Evolutionary conservation across 257 asterid genomes (phyloP), one percentile per base, ranked within the genome.

Genomic region (Scutellaria baicalensis): DNA sequence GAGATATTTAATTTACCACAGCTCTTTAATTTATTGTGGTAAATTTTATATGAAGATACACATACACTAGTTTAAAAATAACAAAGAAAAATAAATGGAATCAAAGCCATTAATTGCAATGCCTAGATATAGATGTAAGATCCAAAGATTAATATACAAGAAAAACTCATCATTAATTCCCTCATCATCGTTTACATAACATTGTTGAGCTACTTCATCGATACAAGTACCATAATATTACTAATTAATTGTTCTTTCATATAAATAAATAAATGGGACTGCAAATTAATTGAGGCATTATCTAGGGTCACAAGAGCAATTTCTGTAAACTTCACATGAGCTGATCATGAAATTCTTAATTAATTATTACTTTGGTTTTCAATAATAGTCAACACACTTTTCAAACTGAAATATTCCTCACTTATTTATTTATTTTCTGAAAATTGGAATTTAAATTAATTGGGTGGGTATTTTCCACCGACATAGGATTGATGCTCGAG

Each of bases 391-490:
- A 73, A 76, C 65, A 68, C 10, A 54, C 35, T 47, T 65, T 52
- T 44, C 38, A 61, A 64, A 31, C 61, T 20, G 31, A 59, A 67
- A 48, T 58, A 40, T 59, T 76, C 45, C 40, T 33, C 13, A 6
- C 38, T 17, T 21, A 52, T 11, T 49, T 5, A 33, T 36, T 17
- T 50, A 6, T 50, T 47, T 49, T 9, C 17, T 23, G 18, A 49
- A 49, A n/a, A n/a, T n/a, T n/a, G n/a, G n/a, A n/a, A 6, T 49
- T 17, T 49, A 9, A 39, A 18, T 27, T 20, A 7, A 33, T 12
- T 58, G 14, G 43, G 13, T n/a, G 73, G 67, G 74, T 13, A 36
- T 79, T 69, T 55, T 69, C 75, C 83, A 84, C 84, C 86, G 82
- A 84, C 86, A 38, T 51, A 54, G 44, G 45, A 59, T 40, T 43